phyloP scores from a whole-genome alignment of 345 rosid species.

The Boechera stricta region DNA sequence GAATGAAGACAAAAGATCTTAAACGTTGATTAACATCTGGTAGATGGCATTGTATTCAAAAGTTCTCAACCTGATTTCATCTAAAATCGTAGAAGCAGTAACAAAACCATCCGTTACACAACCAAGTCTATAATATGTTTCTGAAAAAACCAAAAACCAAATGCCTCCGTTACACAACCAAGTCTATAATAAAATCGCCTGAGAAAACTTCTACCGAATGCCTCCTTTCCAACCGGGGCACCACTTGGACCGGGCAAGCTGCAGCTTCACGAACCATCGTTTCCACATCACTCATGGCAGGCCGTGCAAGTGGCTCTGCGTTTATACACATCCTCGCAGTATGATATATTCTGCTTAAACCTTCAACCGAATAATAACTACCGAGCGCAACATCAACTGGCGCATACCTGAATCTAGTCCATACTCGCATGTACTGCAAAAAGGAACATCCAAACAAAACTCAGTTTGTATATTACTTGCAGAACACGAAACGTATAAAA shows the following conservation, averaged over 20 bases:
- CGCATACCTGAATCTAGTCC: not conserved
- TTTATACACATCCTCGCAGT: conserved; percentile 22
- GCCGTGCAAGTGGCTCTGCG: not conserved
- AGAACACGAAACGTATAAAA: not conserved
- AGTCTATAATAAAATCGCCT: not conserved
- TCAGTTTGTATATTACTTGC: not conserved
- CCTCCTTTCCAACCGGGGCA: not conserved
- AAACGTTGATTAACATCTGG: conserved; percentile 1
- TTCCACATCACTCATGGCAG: not conserved
- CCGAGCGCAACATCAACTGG: conserved; percentile 2
- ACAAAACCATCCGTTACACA: conserved; percentile 1
- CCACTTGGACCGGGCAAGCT: not conserved
- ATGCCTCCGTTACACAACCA: not conserved
- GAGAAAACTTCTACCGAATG: not conserved
- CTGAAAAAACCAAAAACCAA: not conserved
- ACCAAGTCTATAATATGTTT: conserved; percentile 11
- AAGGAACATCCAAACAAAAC: not conserved
- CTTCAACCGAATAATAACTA: conserved; percentile 11
- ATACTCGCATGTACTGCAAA: not conserved
- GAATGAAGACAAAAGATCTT: conserved; percentile 15
- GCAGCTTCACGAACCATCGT: conserved; percentile 3
- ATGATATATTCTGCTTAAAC: not conserved
- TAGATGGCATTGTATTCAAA: not conserved
- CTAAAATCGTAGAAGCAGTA: conserved; percentile 13
- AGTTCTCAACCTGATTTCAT: not conserved